Conservation (phyloP, 805 yeast species). For the Candida ascalaphidarum region DNA sequence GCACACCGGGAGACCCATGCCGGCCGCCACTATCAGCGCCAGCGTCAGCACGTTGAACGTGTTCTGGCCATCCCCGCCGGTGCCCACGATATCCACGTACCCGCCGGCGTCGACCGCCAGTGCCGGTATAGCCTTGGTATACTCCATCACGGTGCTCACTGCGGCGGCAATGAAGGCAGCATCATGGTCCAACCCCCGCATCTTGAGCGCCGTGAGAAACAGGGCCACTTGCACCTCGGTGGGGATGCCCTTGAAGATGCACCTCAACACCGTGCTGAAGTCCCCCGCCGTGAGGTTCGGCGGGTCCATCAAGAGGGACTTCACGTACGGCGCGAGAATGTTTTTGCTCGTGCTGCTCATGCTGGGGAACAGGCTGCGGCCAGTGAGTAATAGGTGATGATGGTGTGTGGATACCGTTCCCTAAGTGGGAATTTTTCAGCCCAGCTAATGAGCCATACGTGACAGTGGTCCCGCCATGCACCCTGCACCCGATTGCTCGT, state of each 20-base stretch:
- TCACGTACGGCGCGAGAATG: constrained; percentile 49
- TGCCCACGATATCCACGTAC: constrained; percentile 87
- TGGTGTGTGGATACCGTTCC: too few species aligned
- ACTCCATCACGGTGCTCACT: constrained; percentile 62
- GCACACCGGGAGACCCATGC: constrained; percentile 72
- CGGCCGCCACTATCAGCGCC: constrained; percentile 89
- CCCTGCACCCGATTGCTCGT: too few species aligned
- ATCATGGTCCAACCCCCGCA: constrained; percentile 69
- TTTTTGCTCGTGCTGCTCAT: constrained; percentile 12
- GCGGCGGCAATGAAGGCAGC: constrained; percentile 84
- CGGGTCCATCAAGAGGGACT: constrained; percentile 52
- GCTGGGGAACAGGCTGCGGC: background rate
- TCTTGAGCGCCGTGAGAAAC: constrained; percentile 70
- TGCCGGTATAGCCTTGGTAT: constrained; percentile 47
- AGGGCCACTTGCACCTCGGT: constrained; percentile 67
- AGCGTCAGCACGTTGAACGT: constrained; percentile 96
- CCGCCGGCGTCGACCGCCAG: constrained; percentile 38
- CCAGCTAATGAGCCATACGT: too few species aligned
- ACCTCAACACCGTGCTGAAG: constrained; percentile 50
- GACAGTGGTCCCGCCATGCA: too few species aligned
- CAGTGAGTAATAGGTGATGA: too few species aligned
- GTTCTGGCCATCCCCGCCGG: constrained; percentile 98
- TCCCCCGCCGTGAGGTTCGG: constrained; percentile 59
- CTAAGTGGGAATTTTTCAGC: too few species aligned
- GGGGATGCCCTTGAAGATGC: constrained; percentile 53